A percentile compares a stretch with the other conserved stretches of the same genome.
phyloP scores from a whole-genome alignment of 73 alveolate species.

The Paramecium bursaria region DNA sequence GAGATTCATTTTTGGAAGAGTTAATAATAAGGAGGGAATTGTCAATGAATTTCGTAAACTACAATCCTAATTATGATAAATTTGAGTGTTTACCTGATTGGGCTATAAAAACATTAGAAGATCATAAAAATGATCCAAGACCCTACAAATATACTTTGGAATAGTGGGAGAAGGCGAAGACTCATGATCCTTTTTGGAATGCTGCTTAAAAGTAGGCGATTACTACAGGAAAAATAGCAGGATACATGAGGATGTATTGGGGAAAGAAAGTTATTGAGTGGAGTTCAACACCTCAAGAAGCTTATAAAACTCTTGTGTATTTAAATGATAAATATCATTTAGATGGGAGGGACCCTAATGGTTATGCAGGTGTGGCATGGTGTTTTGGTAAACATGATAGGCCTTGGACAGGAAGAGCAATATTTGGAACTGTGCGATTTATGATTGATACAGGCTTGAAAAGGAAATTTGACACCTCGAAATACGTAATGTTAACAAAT shows the following conservation, averaged over 20 bases:
- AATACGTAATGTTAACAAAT: constrained; percentile 25
- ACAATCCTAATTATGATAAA: constrained; percentile 16
- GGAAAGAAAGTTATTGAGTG: constrained; percentile 59
- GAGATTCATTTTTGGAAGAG: constrained; percentile 62
- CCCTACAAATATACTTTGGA: constrained; percentile 6
- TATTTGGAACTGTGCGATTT: constrained; percentile 44
- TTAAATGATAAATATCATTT: constrained; percentile 63
- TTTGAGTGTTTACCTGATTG: constrained; percentile 61
- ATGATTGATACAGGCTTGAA: constrained; percentile 58
- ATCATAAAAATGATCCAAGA: constrained; percentile 36
- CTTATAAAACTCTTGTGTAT: constrained; percentile 29
- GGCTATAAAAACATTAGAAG: constrained; percentile 38
- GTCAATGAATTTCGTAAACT: constrained; percentile 43
- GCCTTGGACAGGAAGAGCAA: constrained; percentile 62
- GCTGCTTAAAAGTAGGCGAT: constrained; percentile 54
- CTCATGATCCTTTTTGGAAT: constrained; percentile 64
- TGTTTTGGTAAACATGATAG: constrained; percentile 70
- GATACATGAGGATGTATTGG: constrained; percentile 71
- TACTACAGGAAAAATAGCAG: constrained; percentile 49
- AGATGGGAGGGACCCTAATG: constrained; percentile 72
- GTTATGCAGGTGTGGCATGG: constrained; percentile 69
- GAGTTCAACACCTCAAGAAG: constrained; percentile 52
- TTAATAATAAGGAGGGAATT: constrained; percentile 63
- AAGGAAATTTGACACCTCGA: constrained; percentile 35
- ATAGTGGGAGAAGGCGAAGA: constrained; percentile 32